Base-by-base conservation (phyloP, 768 basidiomycete species). In the Cystobasidium onofrii region DNA sequence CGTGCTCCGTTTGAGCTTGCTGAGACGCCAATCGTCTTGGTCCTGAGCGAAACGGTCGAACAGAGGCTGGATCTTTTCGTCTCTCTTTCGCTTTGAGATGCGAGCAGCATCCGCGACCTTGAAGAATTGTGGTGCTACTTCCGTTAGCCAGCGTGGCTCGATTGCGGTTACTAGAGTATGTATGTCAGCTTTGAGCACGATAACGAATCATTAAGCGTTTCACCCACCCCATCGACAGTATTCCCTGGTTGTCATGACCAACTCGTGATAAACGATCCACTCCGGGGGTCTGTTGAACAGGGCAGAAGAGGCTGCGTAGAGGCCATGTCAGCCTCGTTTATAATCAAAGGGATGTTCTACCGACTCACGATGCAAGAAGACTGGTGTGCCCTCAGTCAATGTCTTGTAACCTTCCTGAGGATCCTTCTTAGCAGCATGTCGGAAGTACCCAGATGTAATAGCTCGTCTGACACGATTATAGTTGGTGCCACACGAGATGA, bases 51-150 rank as follows among this genome's bases (percentile, higher is more conserved):
- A 83, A 36, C 75, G 64, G 85, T 98, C 96, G 84, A 82, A 96
- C 80, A 97, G 81, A 9, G 95, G 95, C 80, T 95, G 33, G 62
- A 70, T 75, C 65, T 93, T 96, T 84, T 95, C 93, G 81, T 92
- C 89, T 81, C 86, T 88, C 85, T 96, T 97, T 77, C 92, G 86
- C 82, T 94, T 95, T 80, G 91, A 93, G 83, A 98, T 95, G 82
- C 96, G 97, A 83, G 93, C 94, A 66, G 87, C 90, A 81, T 98
- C 96, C 1, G 95, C 93, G 54, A 99, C 92, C 82, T 91, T 91
- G 89, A 98, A 99, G 85, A 96, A 97, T 74, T 94, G 92, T 0
- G 96, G 95, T 7, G 95, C 96, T 27, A 95, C 93, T 79, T 99
- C 94, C 20, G 93, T 90, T 9, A 98, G 87, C 96, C 95, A 99